Percentiles rank a stretch among this genome's conserved stretches.
phyloP scores from a whole-genome alignment of 2,329 filamentous ascomycete species.

The Ophiostoma piceae region DNA sequence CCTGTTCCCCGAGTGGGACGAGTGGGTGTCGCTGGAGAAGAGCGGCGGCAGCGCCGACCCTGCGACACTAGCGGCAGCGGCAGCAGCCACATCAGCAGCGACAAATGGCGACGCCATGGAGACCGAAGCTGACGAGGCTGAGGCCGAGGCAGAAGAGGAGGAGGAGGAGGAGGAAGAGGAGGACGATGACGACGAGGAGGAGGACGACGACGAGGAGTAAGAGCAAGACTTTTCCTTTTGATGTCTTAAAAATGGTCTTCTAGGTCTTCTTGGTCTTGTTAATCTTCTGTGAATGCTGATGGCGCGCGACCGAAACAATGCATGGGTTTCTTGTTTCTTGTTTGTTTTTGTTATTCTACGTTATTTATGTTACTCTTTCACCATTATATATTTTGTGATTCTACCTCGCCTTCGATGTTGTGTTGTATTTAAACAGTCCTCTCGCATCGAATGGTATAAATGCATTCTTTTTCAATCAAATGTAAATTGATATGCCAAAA shows the following conservation, averaged over 20 bases:
- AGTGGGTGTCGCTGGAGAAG: conserved; percentile 73
- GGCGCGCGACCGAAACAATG: conserved; percentile 11
- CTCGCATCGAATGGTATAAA: not conserved
- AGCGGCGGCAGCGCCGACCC: conserved; percentile 51
- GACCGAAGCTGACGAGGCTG: conserved; percentile 46
- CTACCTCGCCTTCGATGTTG: not conserved
- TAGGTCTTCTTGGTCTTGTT: conserved; percentile 4
- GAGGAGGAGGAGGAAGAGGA: conserved; percentile 5
- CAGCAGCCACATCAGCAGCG: not conserved
- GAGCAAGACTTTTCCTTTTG: not conserved
- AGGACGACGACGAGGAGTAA: conserved; percentile 1
- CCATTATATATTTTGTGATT: not conserved
- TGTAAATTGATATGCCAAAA: too few relatives aligned
- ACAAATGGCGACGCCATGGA: not conserved
- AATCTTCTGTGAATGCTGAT: not conserved
- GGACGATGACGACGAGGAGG: not conserved
- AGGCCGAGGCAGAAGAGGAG: not conserved
- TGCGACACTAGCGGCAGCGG: conserved; percentile 7
- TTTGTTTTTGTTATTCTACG: not conserved
- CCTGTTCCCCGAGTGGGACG: conserved; percentile 94
- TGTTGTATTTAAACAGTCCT: too few relatives aligned
- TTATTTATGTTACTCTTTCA: not conserved
- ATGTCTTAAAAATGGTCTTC: conserved; percentile 3
- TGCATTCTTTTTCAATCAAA: not conserved
- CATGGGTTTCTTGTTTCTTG: conserved; percentile 8